Conservation (phyloP, 768 basidiomycete species). For the Mycena amicta region DNA sequence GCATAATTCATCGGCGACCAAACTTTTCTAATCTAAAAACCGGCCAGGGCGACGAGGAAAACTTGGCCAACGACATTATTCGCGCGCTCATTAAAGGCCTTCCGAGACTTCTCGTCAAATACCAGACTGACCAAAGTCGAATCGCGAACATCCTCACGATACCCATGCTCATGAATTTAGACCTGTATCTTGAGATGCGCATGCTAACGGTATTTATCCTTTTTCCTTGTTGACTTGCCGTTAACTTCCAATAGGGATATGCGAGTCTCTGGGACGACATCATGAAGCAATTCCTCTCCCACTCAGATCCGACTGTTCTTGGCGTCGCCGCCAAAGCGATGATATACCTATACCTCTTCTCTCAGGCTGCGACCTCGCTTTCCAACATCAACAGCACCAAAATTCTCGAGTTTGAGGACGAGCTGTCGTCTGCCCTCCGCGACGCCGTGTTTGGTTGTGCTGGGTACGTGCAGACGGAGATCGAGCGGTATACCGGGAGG, state of each 20-base stretch:
- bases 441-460: slow-evolving; percentile 84
- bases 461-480: slow-evolving; percentile 86
- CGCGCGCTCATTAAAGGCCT: slow-evolving; percentile 86
- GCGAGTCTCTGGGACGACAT: slow-evolving; percentile 91
- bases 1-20: slow-evolving; percentile 16
- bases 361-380: slow-evolving; percentile 72
- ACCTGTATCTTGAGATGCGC: slow-evolving; percentile 92
- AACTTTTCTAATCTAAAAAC: neutral
- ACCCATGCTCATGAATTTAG: slow-evolving; percentile 84
- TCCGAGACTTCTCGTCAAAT: slow-evolving; percentile 86
- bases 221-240: too few species aligned
- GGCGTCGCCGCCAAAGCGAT: slow-evolving; percentile 73
- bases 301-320: slow-evolving; percentile 78
- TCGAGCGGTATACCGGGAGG: slow-evolving; percentile 81
- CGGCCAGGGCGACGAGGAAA: slow-evolving; percentile 80
- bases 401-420: slow-evolving; percentile 87
- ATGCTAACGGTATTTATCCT: slow-evolving; percentile 77
- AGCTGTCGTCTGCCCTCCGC: slow-evolving; percentile 75
- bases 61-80: slow-evolving; percentile 71
- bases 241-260: slow-evolving; percentile 66
- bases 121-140: slow-evolving; percentile 84
- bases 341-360: slow-evolving; percentile 69
- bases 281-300: slow-evolving; percentile 87
- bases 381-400: slow-evolving; percentile 85
- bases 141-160: slow-evolving; percentile 81